phyloP scores from a whole-genome alignment of 805 yeast genomes.

The Hanseniaspora vineae region DNA sequence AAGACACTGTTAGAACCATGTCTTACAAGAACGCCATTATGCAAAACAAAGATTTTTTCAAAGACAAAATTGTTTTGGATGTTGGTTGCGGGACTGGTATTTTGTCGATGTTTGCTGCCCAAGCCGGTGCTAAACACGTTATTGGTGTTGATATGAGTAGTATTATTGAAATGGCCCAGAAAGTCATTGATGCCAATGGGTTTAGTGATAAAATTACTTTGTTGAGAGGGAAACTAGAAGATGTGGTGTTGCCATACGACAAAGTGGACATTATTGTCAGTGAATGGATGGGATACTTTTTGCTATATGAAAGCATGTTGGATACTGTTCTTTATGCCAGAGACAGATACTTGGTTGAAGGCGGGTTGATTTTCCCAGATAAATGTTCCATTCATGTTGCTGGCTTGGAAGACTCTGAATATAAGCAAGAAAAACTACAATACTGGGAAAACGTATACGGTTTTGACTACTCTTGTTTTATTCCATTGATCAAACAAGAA shows the following conservation, averaged over 20 bases:
- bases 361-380: constrained; percentile 91
- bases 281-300: constrained; percentile 99
- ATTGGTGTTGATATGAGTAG: constrained; percentile 95
- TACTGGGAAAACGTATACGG: constrained; percentile 98
- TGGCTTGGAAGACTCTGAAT: constrained; percentile 84
- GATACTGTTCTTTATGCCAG: constrained; percentile 92
- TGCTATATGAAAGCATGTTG: constrained; percentile 93
- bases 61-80: constrained; percentile 87
- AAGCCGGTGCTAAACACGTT: constrained; percentile 98
- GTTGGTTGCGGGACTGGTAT: constrained; percentile 99
- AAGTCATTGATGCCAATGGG: constrained; percentile 76
- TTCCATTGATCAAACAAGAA: constrained; percentile 74
- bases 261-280: constrained; percentile 89
- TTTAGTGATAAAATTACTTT: constrained; percentile 75
- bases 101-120: constrained; percentile 93
- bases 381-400: constrained; percentile 83
- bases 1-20: constrained; percentile 84
- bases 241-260: constrained; percentile 70
- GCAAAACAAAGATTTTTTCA: constrained; percentile 78
- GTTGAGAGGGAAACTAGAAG: constrained; percentile 88
- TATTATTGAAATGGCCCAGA: constrained; percentile 91
- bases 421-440: constrained; percentile 79
- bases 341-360: constrained; percentile 65
- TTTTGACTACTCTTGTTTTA: constrained; percentile 87
- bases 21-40: constrained; percentile 86